Conservation (phyloP, 495 filamentous ascomycete genomes). For the Penicillium silybi region DNA sequence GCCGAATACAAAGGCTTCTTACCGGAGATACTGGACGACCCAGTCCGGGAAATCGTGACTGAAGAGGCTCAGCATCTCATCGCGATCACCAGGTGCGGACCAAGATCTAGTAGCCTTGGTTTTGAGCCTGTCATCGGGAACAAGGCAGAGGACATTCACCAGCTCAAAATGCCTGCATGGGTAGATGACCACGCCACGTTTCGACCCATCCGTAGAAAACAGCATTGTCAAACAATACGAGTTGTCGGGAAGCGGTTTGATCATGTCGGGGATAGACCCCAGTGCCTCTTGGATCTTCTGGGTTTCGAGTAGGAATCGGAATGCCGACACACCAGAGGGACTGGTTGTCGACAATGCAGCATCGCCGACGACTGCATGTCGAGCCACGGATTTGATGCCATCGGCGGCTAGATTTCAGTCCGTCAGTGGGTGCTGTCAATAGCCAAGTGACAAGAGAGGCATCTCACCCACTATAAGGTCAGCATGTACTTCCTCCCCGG, state of each 20-base stretch:
- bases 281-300: not conserved
- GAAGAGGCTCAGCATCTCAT: slow-evolving; percentile 4
- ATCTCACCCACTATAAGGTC: slow-evolving; percentile 8
- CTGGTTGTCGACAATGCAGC: not conserved
- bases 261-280: not conserved
- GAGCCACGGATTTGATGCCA: slow-evolving; percentile 2
- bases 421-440: not conserved
- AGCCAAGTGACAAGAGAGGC: too few species aligned
- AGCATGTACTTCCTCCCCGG: not conserved
- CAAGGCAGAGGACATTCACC: slow-evolving; percentile 6
- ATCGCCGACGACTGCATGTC: slow-evolving; percentile 1
- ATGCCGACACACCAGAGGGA: not conserved
- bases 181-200: slow-evolving; percentile 2
- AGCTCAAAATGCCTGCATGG: slow-evolving; percentile 7
- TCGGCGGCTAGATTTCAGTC: slow-evolving; percentile 1
- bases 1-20: not conserved
- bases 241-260: not conserved
- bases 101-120: slow-evolving; percentile 1
- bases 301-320: not conserved
- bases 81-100: not conserved
- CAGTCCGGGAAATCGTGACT: slow-evolving; percentile 1
- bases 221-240: not conserved
- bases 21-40: not conserved
- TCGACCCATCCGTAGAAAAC: not conserved
- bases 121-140: not conserved